A percentile compares a stretch with the other conserved stretches of the same genome.
These are phyloP conservation scores for Entomophthora muscae DNA, from an alignment of 371 early-diverging fungal species.

Conservation along the genomic window DNA sequence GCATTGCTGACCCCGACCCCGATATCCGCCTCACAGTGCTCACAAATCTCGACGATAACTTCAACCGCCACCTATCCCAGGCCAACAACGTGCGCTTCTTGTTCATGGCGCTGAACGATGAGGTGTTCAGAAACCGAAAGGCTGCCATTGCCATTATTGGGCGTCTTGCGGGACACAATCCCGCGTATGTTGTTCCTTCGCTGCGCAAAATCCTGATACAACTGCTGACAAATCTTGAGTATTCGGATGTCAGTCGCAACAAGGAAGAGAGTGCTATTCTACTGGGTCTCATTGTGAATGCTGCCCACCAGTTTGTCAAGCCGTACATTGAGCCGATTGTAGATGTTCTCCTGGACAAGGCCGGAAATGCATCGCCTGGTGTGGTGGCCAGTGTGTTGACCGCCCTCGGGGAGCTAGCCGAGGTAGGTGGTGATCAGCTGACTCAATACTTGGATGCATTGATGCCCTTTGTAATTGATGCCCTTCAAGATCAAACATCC, in stretches of 20 bases:
- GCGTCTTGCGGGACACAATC: constrained; percentile 68
- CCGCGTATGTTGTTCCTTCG: constrained; percentile 84
- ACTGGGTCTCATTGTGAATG: constrained; percentile 52
- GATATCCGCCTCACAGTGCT: constrained; percentile 64
- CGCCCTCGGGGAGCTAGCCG: constrained; percentile 76
- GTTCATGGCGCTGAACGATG: constrained; percentile 84
- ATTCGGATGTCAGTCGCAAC: constrained; percentile 55
- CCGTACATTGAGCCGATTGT: constrained; percentile 86
- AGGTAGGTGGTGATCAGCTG: constrained; percentile 73
- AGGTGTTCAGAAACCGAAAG: constrained; percentile 76
- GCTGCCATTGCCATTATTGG: constrained; percentile 75
- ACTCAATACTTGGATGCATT: constrained; percentile 61
- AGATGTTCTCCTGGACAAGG: constrained; percentile 64
- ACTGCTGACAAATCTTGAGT: constrained; percentile 81
- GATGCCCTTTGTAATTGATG: constrained; percentile 75
- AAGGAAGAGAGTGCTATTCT: constrained; percentile 80
- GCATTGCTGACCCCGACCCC: constrained; percentile 79
- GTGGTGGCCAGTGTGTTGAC: constrained; percentile 70
- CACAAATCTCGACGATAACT: constrained; percentile 54
- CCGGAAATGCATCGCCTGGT: constrained; percentile 55
- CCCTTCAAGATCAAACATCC: constrained; percentile 78
- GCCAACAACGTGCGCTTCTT: constrained; percentile 77
- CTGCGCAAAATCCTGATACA: constrained; percentile 75
- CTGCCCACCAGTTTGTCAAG: constrained; percentile 64
- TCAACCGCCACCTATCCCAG: constrained; percentile 81